Evolutionary conservation across 768 basidiomycete genomes (phyloP).

Genomic region (Leccinum broughii): DNA sequence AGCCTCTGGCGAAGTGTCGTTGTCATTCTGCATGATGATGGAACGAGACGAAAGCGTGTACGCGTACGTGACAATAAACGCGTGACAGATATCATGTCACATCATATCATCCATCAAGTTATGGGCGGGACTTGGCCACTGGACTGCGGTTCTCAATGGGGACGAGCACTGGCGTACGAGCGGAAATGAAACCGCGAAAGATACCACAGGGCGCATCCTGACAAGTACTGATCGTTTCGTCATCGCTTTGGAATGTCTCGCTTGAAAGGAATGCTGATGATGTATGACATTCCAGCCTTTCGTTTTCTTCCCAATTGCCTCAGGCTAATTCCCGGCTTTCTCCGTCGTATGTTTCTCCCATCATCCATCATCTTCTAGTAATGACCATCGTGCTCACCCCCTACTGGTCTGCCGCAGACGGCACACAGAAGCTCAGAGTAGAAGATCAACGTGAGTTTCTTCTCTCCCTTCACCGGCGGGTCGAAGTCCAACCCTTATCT

Average conservation of each 20-base stretch:
- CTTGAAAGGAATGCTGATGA: slow-evolving; percentile 5
- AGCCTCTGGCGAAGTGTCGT: slow-evolving; percentile 52
- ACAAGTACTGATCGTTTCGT: slow-evolving; percentile 1
- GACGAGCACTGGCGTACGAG: not conserved
- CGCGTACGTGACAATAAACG: slow-evolving; percentile 18
- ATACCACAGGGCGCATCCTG: not conserved
- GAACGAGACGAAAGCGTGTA: not conserved
- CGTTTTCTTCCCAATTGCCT: not conserved
- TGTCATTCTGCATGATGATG: slow-evolving; percentile 16
- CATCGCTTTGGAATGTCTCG: not conserved
- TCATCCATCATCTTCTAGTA: not conserved
- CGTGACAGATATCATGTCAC: slow-evolving; percentile 21
- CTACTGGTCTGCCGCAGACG: slow-evolving; percentile 58
- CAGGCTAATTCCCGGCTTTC: slow-evolving; percentile 9
- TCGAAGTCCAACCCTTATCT: slow-evolving; percentile 7
- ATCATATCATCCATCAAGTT: slow-evolving; percentile 4
- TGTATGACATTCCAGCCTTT: not conserved
- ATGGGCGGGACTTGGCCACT: too few relatives aligned
- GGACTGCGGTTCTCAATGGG: too few relatives aligned
- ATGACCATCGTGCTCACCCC: slow-evolving; percentile 72
- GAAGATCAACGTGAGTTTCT: slow-evolving; percentile 49
- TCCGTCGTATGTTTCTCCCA: slow-evolving; percentile 4
- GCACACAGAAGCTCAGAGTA: slow-evolving; percentile 68
- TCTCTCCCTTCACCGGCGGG: not conserved
- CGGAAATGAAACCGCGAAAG: not conserved